Base-by-base conservation (phyloP, 2,329 filamentous ascomycete species). In the Apiospora kogelbergensis region DNA sequence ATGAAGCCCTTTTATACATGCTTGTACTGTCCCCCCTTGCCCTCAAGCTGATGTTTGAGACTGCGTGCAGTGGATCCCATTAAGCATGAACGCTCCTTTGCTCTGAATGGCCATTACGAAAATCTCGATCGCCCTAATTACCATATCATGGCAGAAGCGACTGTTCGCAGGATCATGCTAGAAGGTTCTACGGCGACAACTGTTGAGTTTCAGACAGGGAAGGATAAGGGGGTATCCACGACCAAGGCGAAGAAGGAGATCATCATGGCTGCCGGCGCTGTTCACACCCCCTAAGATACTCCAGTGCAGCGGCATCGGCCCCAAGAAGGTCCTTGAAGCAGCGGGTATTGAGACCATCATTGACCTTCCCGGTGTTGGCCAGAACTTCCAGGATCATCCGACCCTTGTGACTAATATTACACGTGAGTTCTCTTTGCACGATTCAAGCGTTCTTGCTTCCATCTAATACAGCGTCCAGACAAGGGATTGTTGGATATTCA, bases 361-460 rank as follows among this genome's bases (percentile, higher is more conserved):
- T 41, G 79, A 84, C 60, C 77, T 85, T 22, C 80, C 82, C 4
- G 81, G 82, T 2, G 84, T 87, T 3, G 84, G 85, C 3, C 79
- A 83, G 66, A 83, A 85, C 69, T 82, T 85, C 68, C 83, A 85
- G 70, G 84, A 86, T 70, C 84, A 86, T 24, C 74, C 75, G 30
- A 71, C 68, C 22, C 73, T 79, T 63, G 63, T 67, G 7, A 70
- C 33, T 0, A 15, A 46, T 5, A 67, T 65, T 9, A 37, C 46
- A 4, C 10, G 48, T 57, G 11, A 33, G 48, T 57, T 33, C 40
- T 10, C 5, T 10, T 10, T n/a, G n/a, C n/a, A n/a, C n/a, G n/a
- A n/a, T n/a, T n/a, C n/a, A n/a, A n/a, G n/a, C n/a, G n/a, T n/a
- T n/a, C n/a, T n/a, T n/a, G n/a, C n/a, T n/a, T n/a, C n/a, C 40